Evolutionary conservation across 768 basidiomycete species (phyloP), one percentile per base, ranked within the genome.

Genomic region (Psilocybe tampanensis): DNA sequence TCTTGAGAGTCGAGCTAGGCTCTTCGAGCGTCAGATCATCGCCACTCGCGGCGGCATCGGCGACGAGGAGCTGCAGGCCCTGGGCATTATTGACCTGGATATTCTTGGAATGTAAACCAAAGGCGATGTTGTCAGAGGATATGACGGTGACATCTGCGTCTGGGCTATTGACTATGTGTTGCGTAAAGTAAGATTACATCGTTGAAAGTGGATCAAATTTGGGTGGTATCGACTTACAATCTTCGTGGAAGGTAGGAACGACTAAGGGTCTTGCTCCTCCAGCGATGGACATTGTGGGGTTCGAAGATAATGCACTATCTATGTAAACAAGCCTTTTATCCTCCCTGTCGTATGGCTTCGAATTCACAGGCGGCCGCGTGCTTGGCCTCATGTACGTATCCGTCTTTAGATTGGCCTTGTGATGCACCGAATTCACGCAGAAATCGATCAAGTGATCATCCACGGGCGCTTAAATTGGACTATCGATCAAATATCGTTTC

Each of bases 1-100:
- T 41, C 22, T 68, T 65, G 15, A 71, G 59, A 1, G 62, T 60
- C 5, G 44, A 33, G 2, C 62, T 52, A 0, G 49, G 34, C 47
- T 71, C 70, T 1, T 59, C 34, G 12, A 70, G 59, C 4, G 48
- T 18, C 8, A 34, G 21, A 9, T 67, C 62, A 8, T 57, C 56
- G 29, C 59, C 6, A 1, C 47, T 15, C 7, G 41, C 59, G 17
- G 44, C 26, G 19, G 55, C 49, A 8, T 39, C 29, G 8, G 52
- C 26, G 34, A 60, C 47, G 24, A 58, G 61, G 0, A 56, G 39
- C 6, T 17, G 29, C 17, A 19, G 18, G 19, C 22, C 32, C n/a
- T 18, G 21, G 29, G 55, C 51, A 9, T 55, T 50, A 44, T 49
- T 18, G 21, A 34, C 41, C 15, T 26, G 51, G 3, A 61, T 34